Percentiles rank a stretch among this genome's conserved stretches.
phyloP scores from a whole-genome alignment of 495 filamentous ascomycete genomes.

The Aspergillus nidulans region DNA sequence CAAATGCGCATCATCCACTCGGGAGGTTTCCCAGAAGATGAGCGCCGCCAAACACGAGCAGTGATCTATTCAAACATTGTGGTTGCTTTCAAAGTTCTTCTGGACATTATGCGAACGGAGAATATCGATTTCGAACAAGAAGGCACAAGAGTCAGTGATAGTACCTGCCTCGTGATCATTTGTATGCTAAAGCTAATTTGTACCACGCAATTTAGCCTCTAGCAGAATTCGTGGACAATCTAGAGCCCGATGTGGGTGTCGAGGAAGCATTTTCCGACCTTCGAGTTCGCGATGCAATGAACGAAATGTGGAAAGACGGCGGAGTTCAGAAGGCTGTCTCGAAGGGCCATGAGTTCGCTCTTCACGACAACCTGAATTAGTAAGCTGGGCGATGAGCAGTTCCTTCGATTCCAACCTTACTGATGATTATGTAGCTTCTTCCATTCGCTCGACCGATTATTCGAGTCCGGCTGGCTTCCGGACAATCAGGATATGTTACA shows the following conservation, averaged over 20 bases:
- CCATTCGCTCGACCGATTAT: slow-evolving; percentile 81
- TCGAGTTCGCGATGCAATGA: slow-evolving; percentile 71
- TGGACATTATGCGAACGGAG: slow-evolving; percentile 91
- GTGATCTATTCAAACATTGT: slow-evolving; percentile 94
- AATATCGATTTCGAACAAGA: slow-evolving; percentile 69
- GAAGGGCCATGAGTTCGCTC: slow-evolving; percentile 91
- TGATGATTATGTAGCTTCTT: slow-evolving; percentile 69
- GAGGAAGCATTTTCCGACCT: slow-evolving; percentile 64
- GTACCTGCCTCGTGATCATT: not conserved
- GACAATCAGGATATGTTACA: slow-evolving; percentile 95
- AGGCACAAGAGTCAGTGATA: slow-evolving; percentile 62
- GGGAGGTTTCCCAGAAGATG: slow-evolving; percentile 83
- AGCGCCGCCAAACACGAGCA: slow-evolving; percentile 87
- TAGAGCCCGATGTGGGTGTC: slow-evolving; percentile 70
- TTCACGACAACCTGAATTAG: slow-evolving; percentile 95
- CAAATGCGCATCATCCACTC: slow-evolving; percentile 99
- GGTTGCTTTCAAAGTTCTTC: slow-evolving; percentile 80
- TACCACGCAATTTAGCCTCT: slow-evolving; percentile 19
- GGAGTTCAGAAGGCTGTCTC: slow-evolving; percentile 83
- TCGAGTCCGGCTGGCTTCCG: slow-evolving; percentile 82
- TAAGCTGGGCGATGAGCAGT: slow-evolving; percentile 43
- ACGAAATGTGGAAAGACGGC: slow-evolving; percentile 74
- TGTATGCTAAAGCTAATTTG: slow-evolving; percentile 10
- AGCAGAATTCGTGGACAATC: slow-evolving; percentile 31
- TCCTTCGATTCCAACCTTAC: not conserved